Evolutionary conservation across 345 rosid species (phyloP).

Genomic region (Linum trigynum): DNA sequence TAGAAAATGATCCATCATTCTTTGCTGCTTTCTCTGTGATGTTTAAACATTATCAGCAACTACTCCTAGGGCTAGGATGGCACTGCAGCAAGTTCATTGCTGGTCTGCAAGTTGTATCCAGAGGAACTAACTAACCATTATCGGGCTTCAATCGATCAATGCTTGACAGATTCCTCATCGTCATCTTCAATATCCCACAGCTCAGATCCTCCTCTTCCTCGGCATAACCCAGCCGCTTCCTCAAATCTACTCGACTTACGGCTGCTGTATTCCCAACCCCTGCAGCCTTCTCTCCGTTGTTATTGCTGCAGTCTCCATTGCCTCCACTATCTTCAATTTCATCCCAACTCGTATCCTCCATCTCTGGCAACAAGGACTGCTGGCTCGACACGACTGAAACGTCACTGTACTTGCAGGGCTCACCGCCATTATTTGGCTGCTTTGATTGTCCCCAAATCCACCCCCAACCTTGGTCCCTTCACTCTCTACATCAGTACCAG

Average conservation of each 20-base stretch:
- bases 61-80: too few species aligned
- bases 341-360: conserved; percentile 77
- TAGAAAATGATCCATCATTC: too few species aligned
- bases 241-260: conserved; percentile 34
- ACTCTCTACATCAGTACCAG: too few species aligned
- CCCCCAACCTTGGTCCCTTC: too few species aligned
- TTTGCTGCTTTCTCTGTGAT: too few species aligned
- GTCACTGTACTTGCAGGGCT: conserved; percentile 50
- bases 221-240: conserved; percentile 32
- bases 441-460: too few species aligned
- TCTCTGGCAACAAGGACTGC: conserved; percentile 42
- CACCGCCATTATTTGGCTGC: conserved; percentile 10
- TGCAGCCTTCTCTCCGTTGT: conserved; percentile 7
- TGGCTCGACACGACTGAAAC: conserved; percentile 48
- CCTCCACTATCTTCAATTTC: conserved; percentile 55
- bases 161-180: conserved; percentile 8
- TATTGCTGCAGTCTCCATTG: conserved; percentile 27
- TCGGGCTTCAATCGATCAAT: neutral
- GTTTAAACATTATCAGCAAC: too few species aligned
- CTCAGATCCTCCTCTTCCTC: conserved; percentile 63
- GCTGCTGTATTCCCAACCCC: conserved; percentile 8
- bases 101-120: neutral
- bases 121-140: neutral
- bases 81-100: neutral
- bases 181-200: conserved; percentile 77